Conservation (phyloP, 352 stramenopile species). For the Peronospora belbahrii region DNA sequence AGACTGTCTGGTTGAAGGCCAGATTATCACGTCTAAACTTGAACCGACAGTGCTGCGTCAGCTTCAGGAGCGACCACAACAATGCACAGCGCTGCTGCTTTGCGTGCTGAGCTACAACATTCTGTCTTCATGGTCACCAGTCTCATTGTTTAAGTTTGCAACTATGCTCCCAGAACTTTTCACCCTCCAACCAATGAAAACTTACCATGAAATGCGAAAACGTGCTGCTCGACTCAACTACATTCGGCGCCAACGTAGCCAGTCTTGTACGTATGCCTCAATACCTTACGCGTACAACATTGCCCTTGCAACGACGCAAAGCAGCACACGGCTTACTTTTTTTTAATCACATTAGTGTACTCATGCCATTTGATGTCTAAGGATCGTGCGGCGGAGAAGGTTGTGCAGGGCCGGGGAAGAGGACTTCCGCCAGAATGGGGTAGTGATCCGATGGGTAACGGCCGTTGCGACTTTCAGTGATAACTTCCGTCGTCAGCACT, state of each 20-base stretch:
- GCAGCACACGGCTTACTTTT: slow-evolving; percentile 3
- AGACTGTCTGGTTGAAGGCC: no score
- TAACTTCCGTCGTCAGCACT: slow-evolving; percentile 70
- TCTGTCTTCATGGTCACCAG: slow-evolving; percentile 56
- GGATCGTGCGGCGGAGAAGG: slow-evolving; percentile 33
- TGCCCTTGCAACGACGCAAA: neutral
- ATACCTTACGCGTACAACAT: slow-evolving; percentile 16
- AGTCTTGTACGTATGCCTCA: slow-evolving; percentile 31
- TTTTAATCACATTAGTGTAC: slow-evolving; percentile 13
- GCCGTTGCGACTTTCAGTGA: slow-evolving; percentile 73
- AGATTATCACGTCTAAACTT: no score
- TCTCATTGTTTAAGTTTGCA: slow-evolving; percentile 84
- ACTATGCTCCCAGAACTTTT: slow-evolving; percentile 81
- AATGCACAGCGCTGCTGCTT: no score
- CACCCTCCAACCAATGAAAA: slow-evolving; percentile 82
- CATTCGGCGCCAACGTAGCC: slow-evolving; percentile 47
- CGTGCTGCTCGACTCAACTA: slow-evolving; percentile 83
- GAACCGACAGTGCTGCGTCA: no score
- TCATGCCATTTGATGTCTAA: slow-evolving; percentile 6
- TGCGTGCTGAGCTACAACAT: no score
- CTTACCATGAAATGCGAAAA: slow-evolving; percentile 88
- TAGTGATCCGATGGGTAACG: slow-evolving; percentile 85
- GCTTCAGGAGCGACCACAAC: no score
- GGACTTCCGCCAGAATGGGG: slow-evolving; percentile 71
- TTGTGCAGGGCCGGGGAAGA: slow-evolving; percentile 59